phyloP scores from a whole-genome alignment of 2,329 filamentous ascomycete species.

The Colletotrichum trifolii region DNA sequence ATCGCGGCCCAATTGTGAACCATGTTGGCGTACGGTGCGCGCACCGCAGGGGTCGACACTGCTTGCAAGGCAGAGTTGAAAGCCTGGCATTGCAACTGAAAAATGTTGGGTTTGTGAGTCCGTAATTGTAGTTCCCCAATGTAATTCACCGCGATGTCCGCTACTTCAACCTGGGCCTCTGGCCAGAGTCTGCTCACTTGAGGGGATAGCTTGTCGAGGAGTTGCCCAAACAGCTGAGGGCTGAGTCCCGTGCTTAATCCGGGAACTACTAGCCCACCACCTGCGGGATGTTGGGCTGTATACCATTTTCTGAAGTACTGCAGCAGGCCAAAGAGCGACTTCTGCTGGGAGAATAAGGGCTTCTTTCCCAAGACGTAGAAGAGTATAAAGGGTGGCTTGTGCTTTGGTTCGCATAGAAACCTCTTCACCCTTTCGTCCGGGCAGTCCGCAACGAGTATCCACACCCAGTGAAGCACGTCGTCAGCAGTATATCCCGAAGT shows the following conservation, averaged over 20 bases:
- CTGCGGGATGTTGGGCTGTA: not conserved
- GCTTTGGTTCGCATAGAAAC: constrained; percentile 11
- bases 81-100: constrained; percentile 44
- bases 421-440: constrained; percentile 24
- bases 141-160: constrained; percentile 44
- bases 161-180: constrained; percentile 43
- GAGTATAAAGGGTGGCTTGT: constrained; percentile 34
- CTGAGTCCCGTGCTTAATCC: not conserved
- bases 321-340: constrained; percentile 25
- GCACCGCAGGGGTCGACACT: constrained; percentile 46
- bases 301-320: constrained; percentile 30
- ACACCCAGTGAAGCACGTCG: constrained; percentile 26
- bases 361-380: constrained; percentile 20
- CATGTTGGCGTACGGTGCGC: constrained; percentile 50
- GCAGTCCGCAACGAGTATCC: constrained; percentile 11
- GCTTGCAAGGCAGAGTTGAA: constrained; percentile 50
- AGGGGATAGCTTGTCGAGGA: constrained; percentile 5
- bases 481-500: not conserved
- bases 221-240: constrained; percentile 1
- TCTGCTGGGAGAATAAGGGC: not conserved
- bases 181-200: constrained; percentile 42
- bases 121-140: constrained; percentile 41
- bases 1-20: constrained; percentile 69
- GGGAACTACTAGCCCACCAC: too few species aligned
- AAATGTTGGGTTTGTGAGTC: constrained; percentile 30